Base-by-base conservation (phyloP, 1,284 basidiomycete genomes). In the Phenoliferia sp. region DNA sequence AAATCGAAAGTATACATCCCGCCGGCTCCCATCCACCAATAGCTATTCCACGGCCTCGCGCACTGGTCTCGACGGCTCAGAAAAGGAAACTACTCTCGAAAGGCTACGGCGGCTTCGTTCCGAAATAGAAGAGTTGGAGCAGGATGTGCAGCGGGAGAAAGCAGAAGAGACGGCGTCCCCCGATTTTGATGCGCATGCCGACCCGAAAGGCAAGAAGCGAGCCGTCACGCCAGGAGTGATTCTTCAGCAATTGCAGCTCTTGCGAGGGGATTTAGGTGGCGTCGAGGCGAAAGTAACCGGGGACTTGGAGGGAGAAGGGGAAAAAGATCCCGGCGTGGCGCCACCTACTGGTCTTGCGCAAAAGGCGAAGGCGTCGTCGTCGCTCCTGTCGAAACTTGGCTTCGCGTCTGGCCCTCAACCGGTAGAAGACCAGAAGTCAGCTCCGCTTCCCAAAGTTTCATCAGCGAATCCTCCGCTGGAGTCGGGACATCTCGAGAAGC, bases 121-220 rank as follows among this genome's bases (percentile, higher is more conserved):
- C 26, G 82, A 84, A 66, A 71, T 82, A 2, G 77, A 77, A 4
- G 80, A 83, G 66, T 75, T 83, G 7, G 82, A 84, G 71, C 70
- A 75, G 54, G 78, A 82, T 39, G 69, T 82, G 9, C 62, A 68
- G 48, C 59, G 66, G 19, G 63, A 69, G 28, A 69, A 70, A 33
- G 48, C 57, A 65, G 32, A 72, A 5, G 74, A 15, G 60, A 77
- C 32, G 61, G 31, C 70, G 70, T 9, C 73, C 73, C 16, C 61
- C 33, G 1, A 15, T 5, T 77, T 29, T 31, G 61, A 60, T 7
- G 65, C 48, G 63, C 70, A 57, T 31, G 59, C 48, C 29, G 58
- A 71, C 69, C 73, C 36, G 61, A 71, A 57, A 71, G 74, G 10
- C 68, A 77, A 62, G 77, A 78, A 67, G 54, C 78, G 28, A 29